phyloP scores from a whole-genome alignment of 345 rosid species.

The Diplotaxis tenuifolia region DNA sequence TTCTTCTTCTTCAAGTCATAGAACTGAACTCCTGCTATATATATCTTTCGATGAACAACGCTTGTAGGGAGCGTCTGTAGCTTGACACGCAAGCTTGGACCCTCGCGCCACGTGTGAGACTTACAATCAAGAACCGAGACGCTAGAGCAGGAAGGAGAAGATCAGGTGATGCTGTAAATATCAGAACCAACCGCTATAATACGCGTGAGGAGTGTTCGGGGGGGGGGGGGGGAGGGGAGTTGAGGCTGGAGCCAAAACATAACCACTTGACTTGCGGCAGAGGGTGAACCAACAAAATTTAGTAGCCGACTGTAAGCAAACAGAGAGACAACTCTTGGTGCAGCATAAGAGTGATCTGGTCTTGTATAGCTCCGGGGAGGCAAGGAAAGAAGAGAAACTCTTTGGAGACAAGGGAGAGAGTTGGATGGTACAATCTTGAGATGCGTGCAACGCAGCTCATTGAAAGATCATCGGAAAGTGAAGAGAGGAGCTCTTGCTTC shows the following conservation, averaged over 20 bases:
- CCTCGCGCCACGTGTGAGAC: background rate
- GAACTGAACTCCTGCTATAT: background rate
- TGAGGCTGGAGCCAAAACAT: background rate
- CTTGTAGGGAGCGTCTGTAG: background rate
- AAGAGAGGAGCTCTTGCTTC: background rate
- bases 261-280: background rate
- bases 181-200: constrained; percentile 45
- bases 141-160: background rate
- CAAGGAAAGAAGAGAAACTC: background rate
- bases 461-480: background rate
- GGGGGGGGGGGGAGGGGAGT: constrained; percentile 19
- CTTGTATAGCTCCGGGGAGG: constrained; percentile 3
- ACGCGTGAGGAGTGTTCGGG: constrained; percentile 31
- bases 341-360: background rate
- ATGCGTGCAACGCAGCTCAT: background rate
- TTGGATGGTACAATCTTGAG: background rate
- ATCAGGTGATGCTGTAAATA: constrained; percentile 50
- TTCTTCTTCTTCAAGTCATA: background rate
- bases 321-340: background rate
- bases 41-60: background rate
- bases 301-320: background rate
- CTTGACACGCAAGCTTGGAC: background rate
- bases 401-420: constrained; percentile 4
- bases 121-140: background rate
- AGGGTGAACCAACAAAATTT: background rate